Percentiles rank a stretch among this genome's conserved stretches.
Evolutionary conservation across 2,329 filamentous ascomycete species (phyloP).

Genomic region (Ophiostoma pallidulum): DNA sequence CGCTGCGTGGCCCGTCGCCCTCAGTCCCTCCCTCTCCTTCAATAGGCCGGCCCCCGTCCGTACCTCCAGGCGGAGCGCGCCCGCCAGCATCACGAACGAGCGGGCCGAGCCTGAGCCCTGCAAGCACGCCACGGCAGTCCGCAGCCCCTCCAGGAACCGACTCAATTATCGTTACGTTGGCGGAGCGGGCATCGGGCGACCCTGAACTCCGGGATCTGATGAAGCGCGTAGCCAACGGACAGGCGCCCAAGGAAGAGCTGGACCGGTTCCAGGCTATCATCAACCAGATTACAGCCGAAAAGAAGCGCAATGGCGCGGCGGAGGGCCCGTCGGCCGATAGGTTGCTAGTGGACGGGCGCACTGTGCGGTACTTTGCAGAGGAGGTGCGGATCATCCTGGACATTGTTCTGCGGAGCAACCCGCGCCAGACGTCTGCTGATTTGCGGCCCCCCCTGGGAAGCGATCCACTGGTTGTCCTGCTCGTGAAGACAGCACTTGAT

Average conservation of each 20-base stretch:
- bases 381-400: conserved; percentile 49
- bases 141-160: conserved; percentile 37
- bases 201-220: conserved; percentile 66
- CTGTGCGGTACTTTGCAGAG: conserved; percentile 50
- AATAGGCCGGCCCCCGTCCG: conserved; percentile 1
- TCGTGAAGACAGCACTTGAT: conserved; percentile 50
- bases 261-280: conserved; percentile 73
- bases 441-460: conserved; percentile 44
- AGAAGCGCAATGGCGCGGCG: conserved; percentile 41
- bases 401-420: conserved; percentile 50
- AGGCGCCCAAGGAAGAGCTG: conserved; percentile 61
- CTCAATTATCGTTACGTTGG: conserved; percentile 71
- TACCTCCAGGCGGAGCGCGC: not conserved
- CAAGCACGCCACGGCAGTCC: conserved; percentile 16
- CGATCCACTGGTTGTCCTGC: conserved; percentile 45
- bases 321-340: conserved; percentile 46
- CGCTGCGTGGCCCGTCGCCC: conserved; percentile 24
- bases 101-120: conserved; percentile 20
- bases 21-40: conserved; percentile 16
- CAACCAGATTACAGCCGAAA: conserved; percentile 60
- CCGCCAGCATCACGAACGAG: conserved; percentile 10
- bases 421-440: conserved; percentile 43
- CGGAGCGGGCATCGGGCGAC: conserved; percentile 65
- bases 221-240: conserved; percentile 71
- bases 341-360: conserved; percentile 44